Base-by-base conservation (phyloP, 2,329 filamentous ascomycete genomes). In the Cordyceps javanica region DNA sequence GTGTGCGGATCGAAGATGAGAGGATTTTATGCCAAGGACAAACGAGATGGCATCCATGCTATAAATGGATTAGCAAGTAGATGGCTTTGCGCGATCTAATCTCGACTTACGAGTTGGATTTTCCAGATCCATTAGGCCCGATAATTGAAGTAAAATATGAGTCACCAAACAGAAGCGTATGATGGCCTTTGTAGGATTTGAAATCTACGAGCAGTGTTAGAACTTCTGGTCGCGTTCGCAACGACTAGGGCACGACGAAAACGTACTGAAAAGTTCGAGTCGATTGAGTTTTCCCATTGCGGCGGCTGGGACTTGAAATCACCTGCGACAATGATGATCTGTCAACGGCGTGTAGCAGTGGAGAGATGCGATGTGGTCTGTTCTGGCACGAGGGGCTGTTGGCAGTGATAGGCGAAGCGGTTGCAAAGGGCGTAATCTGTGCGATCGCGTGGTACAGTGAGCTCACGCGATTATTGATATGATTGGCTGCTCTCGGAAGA, bases 41-140 rank as follows among this genome's bases (percentile, higher is more conserved):
- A 99, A 99, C 64, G 94, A 99, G 66, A 99, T 99, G 65, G 94
- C 94, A 72, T 99, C 94, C 94, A 99, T 99, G 60, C 90, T 95
- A 67, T 23, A 63, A 21, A 16, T 39, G 62, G 19, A 42, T 42
- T 28, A 54, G 41, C 46, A 62, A 57, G 30, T 26, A 49, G 39
- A 58, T 21, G 28, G 28, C 16, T 21, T 21, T 34, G 25, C 45
- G 62, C 5, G n/a, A 0, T 0, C 14, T 9, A 14, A 3, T 4
- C 30, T 26, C 8, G 42, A 78, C 86, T 70, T 75, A 93, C 90
- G 92, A 96, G 73, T 99, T 99, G 21, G 94, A 99, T 75, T 99
- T 99, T 63, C 94, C 94, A 36, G 94, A 97, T 78, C 94, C 94
- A 92, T 99, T 99, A 71, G 94, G 94, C 6, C 95, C 94, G 69